These are phyloP conservation scores for Fusarium sp. DNA, from an alignment of 2,329 filamentous ascomycete species.

Conservation along the genomic window DNA sequence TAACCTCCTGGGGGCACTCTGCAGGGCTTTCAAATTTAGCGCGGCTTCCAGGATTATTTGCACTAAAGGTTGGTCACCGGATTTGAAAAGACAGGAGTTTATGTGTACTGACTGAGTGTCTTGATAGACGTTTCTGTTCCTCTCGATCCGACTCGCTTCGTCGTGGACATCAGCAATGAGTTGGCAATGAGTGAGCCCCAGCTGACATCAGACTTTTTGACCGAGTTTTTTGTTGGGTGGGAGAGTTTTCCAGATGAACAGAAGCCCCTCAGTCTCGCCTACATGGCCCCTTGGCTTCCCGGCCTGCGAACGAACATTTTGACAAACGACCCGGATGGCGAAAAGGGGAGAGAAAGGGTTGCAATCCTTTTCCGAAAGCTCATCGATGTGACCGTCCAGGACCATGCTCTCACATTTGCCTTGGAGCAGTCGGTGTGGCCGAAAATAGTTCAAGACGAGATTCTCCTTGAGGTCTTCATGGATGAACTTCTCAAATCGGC, in stretches of 20 bases:
- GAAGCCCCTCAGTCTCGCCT: conserved; percentile 73
- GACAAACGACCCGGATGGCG: conserved; percentile 69
- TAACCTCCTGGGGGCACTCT: conserved; percentile 74
- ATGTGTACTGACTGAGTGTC: not conserved
- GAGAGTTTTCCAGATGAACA: conserved; percentile 76
- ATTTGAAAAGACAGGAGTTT: not conserved
- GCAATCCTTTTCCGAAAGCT: conserved; percentile 73
- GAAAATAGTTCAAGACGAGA: conserved; percentile 71
- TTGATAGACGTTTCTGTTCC: conserved; percentile 70
- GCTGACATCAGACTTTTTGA: conserved; percentile 75
- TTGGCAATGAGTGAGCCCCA: conserved; percentile 73
- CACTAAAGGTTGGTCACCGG: conserved; percentile 64
- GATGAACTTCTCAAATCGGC: conserved; percentile 76
- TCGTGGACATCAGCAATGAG: conserved; percentile 73
- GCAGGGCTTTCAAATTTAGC: conserved; percentile 75
- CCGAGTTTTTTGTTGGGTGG: conserved; percentile 80
- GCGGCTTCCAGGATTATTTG: conserved; percentile 71
- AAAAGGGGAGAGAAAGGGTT: conserved; percentile 75
- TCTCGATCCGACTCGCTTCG: conserved; percentile 71
- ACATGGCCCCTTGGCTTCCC: conserved; percentile 77
- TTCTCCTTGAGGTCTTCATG: conserved; percentile 73
- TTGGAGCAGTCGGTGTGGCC: conserved; percentile 77
- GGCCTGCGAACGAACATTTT: conserved; percentile 71
- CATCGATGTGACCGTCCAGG: conserved; percentile 72
- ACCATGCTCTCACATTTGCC: conserved; percentile 68